Percentiles rank a stretch among this genome's conserved stretches.
Evolutionary conservation across 352 stramenopile genomes (phyloP).

Genomic region (Globisporangium viniferum): DNA sequence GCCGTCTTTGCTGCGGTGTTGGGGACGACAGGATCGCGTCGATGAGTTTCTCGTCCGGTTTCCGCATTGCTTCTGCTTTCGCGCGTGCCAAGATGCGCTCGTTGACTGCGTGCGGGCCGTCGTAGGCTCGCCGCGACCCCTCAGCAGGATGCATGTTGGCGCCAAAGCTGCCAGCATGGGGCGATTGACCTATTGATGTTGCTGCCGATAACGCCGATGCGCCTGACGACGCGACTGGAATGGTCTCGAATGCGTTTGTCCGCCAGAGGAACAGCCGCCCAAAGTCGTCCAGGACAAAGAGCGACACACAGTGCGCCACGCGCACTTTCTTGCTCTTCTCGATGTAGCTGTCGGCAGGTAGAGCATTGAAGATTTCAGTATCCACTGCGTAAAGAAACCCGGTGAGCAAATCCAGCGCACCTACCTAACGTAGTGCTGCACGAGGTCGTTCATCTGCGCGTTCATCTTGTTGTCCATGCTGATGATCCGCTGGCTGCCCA

Average conservation of each 20-base stretch:
- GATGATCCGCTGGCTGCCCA: conserved; percentile 58
- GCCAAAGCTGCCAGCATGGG: background rate
- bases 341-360: conserved; percentile 27
- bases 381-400: no score
- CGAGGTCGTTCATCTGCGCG: conserved; percentile 32
- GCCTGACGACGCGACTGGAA: conserved; percentile 20
- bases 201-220: background rate
- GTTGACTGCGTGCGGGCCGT: conserved; percentile 54
- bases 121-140: conserved; percentile 23
- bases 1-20: conserved; percentile 31
- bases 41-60: conserved; percentile 60
- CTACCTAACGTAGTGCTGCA: conserved; percentile 43
- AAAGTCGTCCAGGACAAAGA: conserved; percentile 57
- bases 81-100: conserved; percentile 59
- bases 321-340: conserved; percentile 69
- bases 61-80: conserved; percentile 41
- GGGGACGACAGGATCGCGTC: conserved; percentile 69
- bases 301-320: conserved; percentile 48
- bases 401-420: background rate
- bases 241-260: conserved; percentile 53
- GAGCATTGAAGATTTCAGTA: background rate
- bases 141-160: background rate
- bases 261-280: conserved; percentile 54
- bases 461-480: conserved; percentile 73
- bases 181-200: background rate